Percentiles rank a stretch among this genome's conserved stretches.
Conservation (phyloP, 495 filamentous ascomycete species). For the Echria macrotheca region DNA sequence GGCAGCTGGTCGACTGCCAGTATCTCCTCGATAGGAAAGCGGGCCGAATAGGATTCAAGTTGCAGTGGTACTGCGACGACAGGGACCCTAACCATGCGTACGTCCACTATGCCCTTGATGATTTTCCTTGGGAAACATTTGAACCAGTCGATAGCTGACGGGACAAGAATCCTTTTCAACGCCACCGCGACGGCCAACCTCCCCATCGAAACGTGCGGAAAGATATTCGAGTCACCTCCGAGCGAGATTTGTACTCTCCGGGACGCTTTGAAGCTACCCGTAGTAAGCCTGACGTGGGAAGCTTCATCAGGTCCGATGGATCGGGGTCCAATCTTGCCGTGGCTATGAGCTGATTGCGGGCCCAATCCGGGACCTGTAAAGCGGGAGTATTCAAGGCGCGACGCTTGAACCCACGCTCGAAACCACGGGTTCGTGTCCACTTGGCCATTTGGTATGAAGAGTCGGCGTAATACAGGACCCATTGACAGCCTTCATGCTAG, state of each 20-base stretch:
- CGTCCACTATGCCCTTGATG: too few species aligned
- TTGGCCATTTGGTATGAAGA: too few species aligned
- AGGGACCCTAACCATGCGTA: slow-evolving; percentile 23
- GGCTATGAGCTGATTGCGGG: too few species aligned
- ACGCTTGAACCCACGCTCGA: too few species aligned
- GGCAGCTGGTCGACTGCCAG: slow-evolving; percentile 17
- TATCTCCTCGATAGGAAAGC: slow-evolving; percentile 13
- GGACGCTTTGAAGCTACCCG: background rate
- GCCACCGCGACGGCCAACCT: background rate
- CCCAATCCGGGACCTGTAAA: too few species aligned
- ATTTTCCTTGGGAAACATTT: too few species aligned
- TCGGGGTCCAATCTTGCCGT: background rate
- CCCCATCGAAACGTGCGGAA: background rate
- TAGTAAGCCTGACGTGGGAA: background rate
- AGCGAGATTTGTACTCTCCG: background rate
- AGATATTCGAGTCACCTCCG: background rate
- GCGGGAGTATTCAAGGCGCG: too few species aligned
- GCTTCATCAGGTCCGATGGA: background rate
- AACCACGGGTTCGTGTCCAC: too few species aligned
- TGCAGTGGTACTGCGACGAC: slow-evolving; percentile 27
- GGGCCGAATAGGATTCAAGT: slow-evolving; percentile 10
- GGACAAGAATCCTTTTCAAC: background rate
- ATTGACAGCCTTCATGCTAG: too few species aligned
- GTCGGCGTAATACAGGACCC: too few species aligned
- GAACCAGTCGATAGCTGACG: background rate